phyloP scores from a whole-genome alignment of 495 filamentous ascomycete genomes.

The Annulohypoxylon stygium region DNA sequence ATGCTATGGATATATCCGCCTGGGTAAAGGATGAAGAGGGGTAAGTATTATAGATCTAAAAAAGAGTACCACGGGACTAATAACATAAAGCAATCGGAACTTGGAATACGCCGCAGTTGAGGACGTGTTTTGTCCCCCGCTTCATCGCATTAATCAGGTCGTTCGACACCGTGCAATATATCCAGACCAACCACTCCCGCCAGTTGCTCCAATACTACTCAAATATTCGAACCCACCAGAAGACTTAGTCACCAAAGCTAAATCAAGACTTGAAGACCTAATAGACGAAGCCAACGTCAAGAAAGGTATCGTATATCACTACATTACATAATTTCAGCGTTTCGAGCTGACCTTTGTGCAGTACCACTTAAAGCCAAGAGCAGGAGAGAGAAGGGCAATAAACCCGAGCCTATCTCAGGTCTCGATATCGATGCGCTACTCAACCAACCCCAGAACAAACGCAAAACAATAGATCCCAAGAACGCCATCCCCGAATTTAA shows the following conservation, averaged over 20 bases:
- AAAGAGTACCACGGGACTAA: slow-evolving; percentile 49
- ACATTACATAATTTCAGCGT: background rate
- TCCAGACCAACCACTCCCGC: slow-evolving; percentile 74
- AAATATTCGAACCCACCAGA: slow-evolving; percentile 81
- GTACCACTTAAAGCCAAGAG: slow-evolving; percentile 88
- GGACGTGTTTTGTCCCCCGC: slow-evolving; percentile 88
- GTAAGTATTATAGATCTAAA: slow-evolving; percentile 56
- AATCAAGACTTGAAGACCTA: slow-evolving; percentile 72
- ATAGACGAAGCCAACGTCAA: slow-evolving; percentile 83
- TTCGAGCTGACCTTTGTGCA: slow-evolving; percentile 55
- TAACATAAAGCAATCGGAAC: slow-evolving; percentile 64
- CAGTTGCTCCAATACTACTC: slow-evolving; percentile 74
- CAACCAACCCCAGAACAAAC: slow-evolving; percentile 59
- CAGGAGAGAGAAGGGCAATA: slow-evolving; percentile 74
- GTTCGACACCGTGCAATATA: slow-evolving; percentile 84
- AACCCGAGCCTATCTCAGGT: slow-evolving; percentile 88
- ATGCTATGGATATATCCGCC: slow-evolving; percentile 88
- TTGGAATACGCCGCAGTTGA: slow-evolving; percentile 82
- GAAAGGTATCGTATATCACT: slow-evolving; percentile 69
- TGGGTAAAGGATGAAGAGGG: slow-evolving; percentile 74
- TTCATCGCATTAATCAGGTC: slow-evolving; percentile 89
- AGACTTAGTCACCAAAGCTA: slow-evolving; percentile 68
- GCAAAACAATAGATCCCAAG: slow-evolving; percentile 73
- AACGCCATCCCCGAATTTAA: slow-evolving; percentile 96
- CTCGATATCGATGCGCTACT: slow-evolving; percentile 88